Conservation (phyloP, 495 filamentous ascomycete species). For the Xylaria palmicola region DNA sequence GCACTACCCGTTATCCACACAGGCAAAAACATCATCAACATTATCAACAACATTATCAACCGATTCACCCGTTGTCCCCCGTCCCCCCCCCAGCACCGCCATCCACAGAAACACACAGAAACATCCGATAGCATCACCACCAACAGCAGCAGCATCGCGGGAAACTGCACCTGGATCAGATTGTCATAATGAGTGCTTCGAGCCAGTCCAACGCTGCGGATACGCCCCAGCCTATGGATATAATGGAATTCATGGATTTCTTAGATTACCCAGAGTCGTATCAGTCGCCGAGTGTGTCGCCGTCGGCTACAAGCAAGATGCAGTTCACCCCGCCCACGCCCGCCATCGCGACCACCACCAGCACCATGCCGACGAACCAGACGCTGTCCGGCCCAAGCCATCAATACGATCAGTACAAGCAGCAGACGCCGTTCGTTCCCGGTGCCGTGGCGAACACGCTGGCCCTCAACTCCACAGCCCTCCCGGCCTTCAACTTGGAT, state of each 20-base stretch:
- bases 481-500: slow-evolving; percentile 55
- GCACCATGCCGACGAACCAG: slow-evolving; percentile 46
- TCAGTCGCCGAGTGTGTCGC: slow-evolving; percentile 49
- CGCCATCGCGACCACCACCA: slow-evolving; percentile 33
- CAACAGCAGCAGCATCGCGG: no score
- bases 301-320: slow-evolving; percentile 37
- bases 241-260: slow-evolving; percentile 38
- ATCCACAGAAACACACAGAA: no score
- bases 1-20: no score
- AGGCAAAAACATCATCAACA: no score
- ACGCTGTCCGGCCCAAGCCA: slow-evolving; percentile 78
- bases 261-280: no score
- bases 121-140: no score
- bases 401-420: slow-evolving; percentile 86
- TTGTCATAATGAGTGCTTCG: background rate
- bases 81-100: no score
- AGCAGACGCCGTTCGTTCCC: slow-evolving; percentile 84
- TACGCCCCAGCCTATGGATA: no score
- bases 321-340: slow-evolving; percentile 33
- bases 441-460: slow-evolving; percentile 71
- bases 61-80: no score
- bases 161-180: no score
- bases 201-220: no score
- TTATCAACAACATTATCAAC: no score
- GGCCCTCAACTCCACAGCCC: slow-evolving; percentile 57